Conservation (phyloP, 352 stramenopile species). For the Globisporangium nodosum region DNA sequence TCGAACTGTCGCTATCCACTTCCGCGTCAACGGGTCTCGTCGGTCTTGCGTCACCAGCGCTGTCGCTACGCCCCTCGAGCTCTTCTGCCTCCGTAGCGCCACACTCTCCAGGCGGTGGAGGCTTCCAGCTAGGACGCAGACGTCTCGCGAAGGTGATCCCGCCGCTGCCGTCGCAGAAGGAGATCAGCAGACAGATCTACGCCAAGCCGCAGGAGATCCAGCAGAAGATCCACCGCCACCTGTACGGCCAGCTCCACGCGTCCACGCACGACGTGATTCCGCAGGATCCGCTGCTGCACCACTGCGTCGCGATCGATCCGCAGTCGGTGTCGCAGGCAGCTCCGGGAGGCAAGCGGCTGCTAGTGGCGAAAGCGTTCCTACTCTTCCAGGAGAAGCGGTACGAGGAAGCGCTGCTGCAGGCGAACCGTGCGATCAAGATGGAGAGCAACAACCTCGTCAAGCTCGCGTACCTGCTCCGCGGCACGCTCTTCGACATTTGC, state of each 20-base stretch:
- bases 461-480: constrained; percentile 47
- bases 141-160: constrained; percentile 40
- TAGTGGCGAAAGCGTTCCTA: constrained; percentile 48
- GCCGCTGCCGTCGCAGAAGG: constrained; percentile 43
- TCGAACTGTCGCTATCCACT: constrained; percentile 22
- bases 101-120: constrained; percentile 7
- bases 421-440: constrained; percentile 41
- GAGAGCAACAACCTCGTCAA: constrained; percentile 61
- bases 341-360: constrained; percentile 31
- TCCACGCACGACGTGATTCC: constrained; percentile 35
- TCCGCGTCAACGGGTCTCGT: constrained; percentile 8
- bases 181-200: constrained; percentile 63
- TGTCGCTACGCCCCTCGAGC: constrained; percentile 1
- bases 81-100: not conserved
- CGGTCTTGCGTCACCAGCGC: constrained; percentile 3
- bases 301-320: constrained; percentile 60
- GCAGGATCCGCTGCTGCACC: constrained; percentile 58
- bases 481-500: constrained; percentile 47
- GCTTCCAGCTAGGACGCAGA: constrained; percentile 7
- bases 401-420: constrained; percentile 49
- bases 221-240: constrained; percentile 44
- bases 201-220: constrained; percentile 64
- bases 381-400: constrained; percentile 54
- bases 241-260: constrained; percentile 46
- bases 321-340: constrained; percentile 15